Evolutionary conservation across 2,329 filamentous ascomycete genomes (phyloP).

Genomic region (Pseudogymnoascus sp.): DNA sequence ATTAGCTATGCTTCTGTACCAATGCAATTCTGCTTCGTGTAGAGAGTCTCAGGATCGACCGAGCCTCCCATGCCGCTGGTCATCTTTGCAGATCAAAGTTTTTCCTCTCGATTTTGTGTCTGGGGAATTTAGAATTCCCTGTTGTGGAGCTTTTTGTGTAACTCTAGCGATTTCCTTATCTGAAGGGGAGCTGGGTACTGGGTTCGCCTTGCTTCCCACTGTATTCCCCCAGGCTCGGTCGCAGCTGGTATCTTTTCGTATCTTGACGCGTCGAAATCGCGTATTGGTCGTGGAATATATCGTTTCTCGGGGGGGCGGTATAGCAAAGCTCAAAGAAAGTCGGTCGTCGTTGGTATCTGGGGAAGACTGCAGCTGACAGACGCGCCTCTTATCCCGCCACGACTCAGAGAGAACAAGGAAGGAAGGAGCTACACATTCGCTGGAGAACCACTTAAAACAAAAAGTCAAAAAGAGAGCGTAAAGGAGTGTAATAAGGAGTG

Average conservation of each 20-base stretch:
- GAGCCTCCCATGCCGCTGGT: slow-evolving; percentile 36
- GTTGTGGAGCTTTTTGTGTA: slow-evolving; percentile 4
- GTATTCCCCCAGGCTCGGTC: neutral
- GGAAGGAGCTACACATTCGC: neutral
- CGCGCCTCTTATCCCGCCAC: neutral
- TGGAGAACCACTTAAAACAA: neutral
- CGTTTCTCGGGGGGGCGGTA: neutral
- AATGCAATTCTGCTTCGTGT: slow-evolving; percentile 88
- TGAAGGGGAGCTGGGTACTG: neutral
- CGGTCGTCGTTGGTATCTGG: neutral
- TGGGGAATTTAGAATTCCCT: neutral
- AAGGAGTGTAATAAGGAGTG: neutral
- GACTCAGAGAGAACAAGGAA: slow-evolving; percentile 1
- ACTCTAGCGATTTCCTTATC: slow-evolving; percentile 2
- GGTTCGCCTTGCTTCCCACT: neutral
- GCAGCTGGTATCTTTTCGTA: neutral
- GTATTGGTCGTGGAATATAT: neutral
- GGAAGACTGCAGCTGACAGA: neutral
- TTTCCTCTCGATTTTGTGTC: neutral
- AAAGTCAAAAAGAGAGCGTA: neutral
- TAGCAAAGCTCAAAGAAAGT: neutral
- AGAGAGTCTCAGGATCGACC: slow-evolving; percentile 80
- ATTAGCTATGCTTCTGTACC: slow-evolving; percentile 40
- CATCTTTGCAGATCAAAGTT: slow-evolving; percentile 18
- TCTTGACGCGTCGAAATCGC: neutral